Conservation (phyloP, 2,329 filamentous ascomycete genomes). For the Clathrospora elynae region DNA sequence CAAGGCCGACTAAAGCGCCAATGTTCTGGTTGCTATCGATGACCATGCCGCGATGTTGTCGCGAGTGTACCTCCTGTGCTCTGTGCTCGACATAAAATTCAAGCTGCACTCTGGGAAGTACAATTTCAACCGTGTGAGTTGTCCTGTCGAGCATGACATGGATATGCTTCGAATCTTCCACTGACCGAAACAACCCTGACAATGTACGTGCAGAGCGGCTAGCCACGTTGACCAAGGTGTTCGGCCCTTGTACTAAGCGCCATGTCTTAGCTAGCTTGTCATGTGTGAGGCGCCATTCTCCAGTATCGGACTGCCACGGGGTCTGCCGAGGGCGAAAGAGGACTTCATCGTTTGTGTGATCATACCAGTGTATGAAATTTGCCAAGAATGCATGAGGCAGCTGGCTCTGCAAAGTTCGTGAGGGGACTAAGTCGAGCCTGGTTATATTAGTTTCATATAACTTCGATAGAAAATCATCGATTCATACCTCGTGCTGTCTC, state of each 20-base stretch:
- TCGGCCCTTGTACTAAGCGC: slow-evolving; percentile 15
- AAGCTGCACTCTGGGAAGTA: slow-evolving; percentile 20
- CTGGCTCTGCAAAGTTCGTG: slow-evolving; percentile 22
- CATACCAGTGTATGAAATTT: slow-evolving; percentile 27
- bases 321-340: slow-evolving; percentile 14
- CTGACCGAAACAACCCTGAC: slow-evolving; percentile 17
- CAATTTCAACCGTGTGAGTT: slow-evolving; percentile 15
- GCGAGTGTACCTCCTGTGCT: slow-evolving; percentile 22
- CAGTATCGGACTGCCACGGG: slow-evolving; percentile 9
- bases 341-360: slow-evolving; percentile 10
- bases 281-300: slow-evolving; percentile 25
- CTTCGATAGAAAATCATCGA: no score
- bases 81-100: slow-evolving; percentile 13
- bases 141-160: slow-evolving; percentile 20
- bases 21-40: slow-evolving; percentile 33
- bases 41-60: slow-evolving; percentile 33
- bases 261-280: slow-evolving; percentile 11
- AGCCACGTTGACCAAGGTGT: slow-evolving; percentile 10
- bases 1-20: slow-evolving; percentile 32
- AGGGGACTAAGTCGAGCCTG: slow-evolving; percentile 45
- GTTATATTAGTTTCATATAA: not conserved
- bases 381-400: slow-evolving; percentile 43
- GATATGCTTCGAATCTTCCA: slow-evolving; percentile 25
- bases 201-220: slow-evolving; percentile 18
- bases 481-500: slow-evolving; percentile 5